Evolutionary conservation across 148 eudicot species (phyloP), one percentile per base, ranked within the genome.

Genomic region (Fagopyrum tataricum): DNA sequence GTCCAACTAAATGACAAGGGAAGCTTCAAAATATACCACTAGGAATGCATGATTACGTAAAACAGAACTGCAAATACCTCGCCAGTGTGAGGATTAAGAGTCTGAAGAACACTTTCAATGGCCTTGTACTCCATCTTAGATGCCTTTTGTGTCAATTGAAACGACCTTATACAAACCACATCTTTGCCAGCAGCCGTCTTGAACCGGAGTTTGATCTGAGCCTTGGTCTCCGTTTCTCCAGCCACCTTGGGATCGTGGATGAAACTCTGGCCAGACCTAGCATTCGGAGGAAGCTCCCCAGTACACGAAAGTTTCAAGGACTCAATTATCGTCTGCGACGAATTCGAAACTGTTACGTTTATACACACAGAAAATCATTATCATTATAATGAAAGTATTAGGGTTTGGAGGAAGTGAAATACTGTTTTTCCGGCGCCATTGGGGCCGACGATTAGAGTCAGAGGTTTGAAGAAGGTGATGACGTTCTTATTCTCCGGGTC

Each of bases 191-290:
- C 97, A 0, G 98, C 97, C 20, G 98, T 95, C 88, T 91, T 95
- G 76, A 95, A 95, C 21, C 98, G 91, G 44, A 95, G 88, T 84
- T 95, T 95, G 71, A 95, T 95, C 80, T 95, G 98, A 40, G 93
- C 98, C 84, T 95, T 95, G 3, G 98, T 95, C 84, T 95, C 98
- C 15, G 97, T 95, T 78, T 95, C 98, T 20, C 98, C 98, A 6
- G 98, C 96, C 67, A 95, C 98, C 98, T 95, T 95, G 21, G 98
- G 98, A 73, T 95, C 98, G 76, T 95, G 98, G 75, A 95, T 83
- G 80, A 95, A 95, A 78, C 98, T 91, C 78, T 95, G 98, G 55
- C 98, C 98, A 47, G 97, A 91, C 81, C 98, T 83, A 73, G 96
- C 97, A 86, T 91, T 91, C 3, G 98, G 98, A 18, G 98, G 98